phyloP scores from a whole-genome alignment of 1,284 basidiomycete genomes.

The Inonotus obliquus region DNA sequence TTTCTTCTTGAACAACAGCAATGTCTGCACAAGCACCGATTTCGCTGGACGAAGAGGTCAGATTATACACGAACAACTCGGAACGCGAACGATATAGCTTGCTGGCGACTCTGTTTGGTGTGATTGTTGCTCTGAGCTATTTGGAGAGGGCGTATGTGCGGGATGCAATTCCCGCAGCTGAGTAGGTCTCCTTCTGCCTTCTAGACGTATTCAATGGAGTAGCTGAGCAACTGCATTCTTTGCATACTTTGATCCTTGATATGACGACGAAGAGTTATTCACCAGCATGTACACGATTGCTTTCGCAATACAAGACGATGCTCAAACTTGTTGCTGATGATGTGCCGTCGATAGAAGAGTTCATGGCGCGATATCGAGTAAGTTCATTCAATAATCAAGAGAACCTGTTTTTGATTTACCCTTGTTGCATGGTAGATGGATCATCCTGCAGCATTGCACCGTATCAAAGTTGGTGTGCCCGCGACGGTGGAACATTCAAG shows the following conservation, averaged over 20 bases:
- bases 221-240: constrained; percentile 23
- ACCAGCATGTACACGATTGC: constrained; percentile 86
- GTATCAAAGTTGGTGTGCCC: constrained; percentile 89
- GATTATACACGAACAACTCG: constrained; percentile 83
- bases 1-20: background rate
- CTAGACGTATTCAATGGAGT: background rate
- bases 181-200: constrained; percentile 52
- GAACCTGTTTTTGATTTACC: constrained; percentile 8
- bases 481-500: constrained; percentile 94
- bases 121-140: constrained; percentile 90
- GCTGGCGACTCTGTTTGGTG: constrained; percentile 86
- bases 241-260: background rate
- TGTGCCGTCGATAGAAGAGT: constrained; percentile 79
- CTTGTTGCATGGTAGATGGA: constrained; percentile 69
- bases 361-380: constrained; percentile 89
- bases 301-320: constrained; percentile 97
- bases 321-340: constrained; percentile 87
- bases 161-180: constrained; percentile 84
- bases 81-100: constrained; percentile 90
- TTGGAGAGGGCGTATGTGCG: constrained; percentile 94
- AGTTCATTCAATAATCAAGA: constrained; percentile 25
- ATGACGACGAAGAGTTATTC: constrained; percentile 73
- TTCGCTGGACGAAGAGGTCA: constrained; percentile 86
- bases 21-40: constrained; percentile 26
- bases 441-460: constrained; percentile 86